A percentile compares a stretch with the other conserved stretches of the same genome.
phyloP scores from a whole-genome alignment of 768 basidiomycete species.

The Russula foetens region DNA sequence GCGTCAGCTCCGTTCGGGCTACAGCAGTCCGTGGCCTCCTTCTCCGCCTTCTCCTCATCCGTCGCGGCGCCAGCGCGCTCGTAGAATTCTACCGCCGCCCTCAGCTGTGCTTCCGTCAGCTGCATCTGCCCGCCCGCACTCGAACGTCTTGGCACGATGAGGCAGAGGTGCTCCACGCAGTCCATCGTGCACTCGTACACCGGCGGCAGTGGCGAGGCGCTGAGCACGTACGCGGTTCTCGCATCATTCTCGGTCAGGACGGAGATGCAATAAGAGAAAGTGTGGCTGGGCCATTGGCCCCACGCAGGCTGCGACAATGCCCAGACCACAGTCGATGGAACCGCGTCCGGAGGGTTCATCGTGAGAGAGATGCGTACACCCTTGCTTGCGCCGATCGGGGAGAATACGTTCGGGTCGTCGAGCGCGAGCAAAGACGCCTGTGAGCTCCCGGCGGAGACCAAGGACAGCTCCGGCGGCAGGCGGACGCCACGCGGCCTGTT shows the following conservation, averaged over 20 bases:
- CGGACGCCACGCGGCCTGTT: neutral
- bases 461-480: neutral
- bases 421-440: neutral
- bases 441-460: neutral
- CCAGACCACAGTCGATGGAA: neutral
- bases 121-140: neutral
- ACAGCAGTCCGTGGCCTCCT: neutral
- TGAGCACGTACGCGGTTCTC: neutral
- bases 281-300: constrained; percentile 6
- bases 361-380: neutral
- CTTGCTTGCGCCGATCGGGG: neutral
- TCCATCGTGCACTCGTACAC: neutral
- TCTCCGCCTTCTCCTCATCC: neutral
- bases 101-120: constrained; percentile 1
- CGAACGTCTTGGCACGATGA: constrained; percentile 1
- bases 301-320: neutral
- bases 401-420: neutral
- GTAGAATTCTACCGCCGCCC: neutral
- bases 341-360: neutral
- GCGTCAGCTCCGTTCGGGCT: neutral
- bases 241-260: constrained; percentile 4
- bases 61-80: neutral
- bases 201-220: neutral
- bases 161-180: constrained; percentile 1
- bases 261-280: constrained; percentile 6